A percentile compares a stretch with the other conserved stretches of the same genome.
Evolutionary conservation across 805 yeast species (phyloP).

Genomic region (Ogataea henricii): DNA sequence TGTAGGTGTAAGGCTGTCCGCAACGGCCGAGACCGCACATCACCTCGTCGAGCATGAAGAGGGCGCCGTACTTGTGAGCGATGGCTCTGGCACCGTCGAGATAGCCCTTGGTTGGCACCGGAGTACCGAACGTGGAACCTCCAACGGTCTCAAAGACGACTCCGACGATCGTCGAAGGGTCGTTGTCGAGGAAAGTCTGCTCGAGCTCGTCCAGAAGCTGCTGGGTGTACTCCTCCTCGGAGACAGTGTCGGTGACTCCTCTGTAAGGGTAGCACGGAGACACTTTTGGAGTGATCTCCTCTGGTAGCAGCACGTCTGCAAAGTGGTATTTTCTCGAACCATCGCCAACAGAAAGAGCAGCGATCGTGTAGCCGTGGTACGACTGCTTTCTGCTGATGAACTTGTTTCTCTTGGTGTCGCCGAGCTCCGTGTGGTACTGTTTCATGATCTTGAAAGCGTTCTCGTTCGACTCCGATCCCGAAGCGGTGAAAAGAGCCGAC

Average conservation of each 20-base stretch:
- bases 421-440: slow-evolving; percentile 46
- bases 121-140: slow-evolving; percentile 49
- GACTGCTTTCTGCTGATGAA: slow-evolving; percentile 46
- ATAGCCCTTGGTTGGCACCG: slow-evolving; percentile 48
- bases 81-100: slow-evolving; percentile 47
- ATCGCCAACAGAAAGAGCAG: slow-evolving; percentile 44
- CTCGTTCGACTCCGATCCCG: slow-evolving; percentile 79
- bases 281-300: slow-evolving; percentile 33
- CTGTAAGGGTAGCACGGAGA: slow-evolving; percentile 38
- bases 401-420: slow-evolving; percentile 41
- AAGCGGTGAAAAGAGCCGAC: slow-evolving; percentile 52
- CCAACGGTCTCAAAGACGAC: slow-evolving; percentile 48
- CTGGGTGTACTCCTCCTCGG: slow-evolving; percentile 42
- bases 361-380: slow-evolving; percentile 52
- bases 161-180: slow-evolving; percentile 46
- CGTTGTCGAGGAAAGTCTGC: slow-evolving; percentile 42
- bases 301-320: slow-evolving; percentile 30
- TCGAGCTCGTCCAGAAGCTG: slow-evolving; percentile 44
- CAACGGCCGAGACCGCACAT: slow-evolving; percentile 60
- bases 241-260: slow-evolving; percentile 34
- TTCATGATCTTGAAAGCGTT: slow-evolving; percentile 72
- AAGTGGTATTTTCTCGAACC: slow-evolving; percentile 38
- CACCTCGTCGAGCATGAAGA: slow-evolving; percentile 55
- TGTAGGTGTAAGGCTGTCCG: slow-evolving; percentile 41
- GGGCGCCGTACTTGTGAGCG: slow-evolving; percentile 53